Conservation (phyloP, 495 filamentous ascomycete genomes). For the Xylaria palmicola region DNA sequence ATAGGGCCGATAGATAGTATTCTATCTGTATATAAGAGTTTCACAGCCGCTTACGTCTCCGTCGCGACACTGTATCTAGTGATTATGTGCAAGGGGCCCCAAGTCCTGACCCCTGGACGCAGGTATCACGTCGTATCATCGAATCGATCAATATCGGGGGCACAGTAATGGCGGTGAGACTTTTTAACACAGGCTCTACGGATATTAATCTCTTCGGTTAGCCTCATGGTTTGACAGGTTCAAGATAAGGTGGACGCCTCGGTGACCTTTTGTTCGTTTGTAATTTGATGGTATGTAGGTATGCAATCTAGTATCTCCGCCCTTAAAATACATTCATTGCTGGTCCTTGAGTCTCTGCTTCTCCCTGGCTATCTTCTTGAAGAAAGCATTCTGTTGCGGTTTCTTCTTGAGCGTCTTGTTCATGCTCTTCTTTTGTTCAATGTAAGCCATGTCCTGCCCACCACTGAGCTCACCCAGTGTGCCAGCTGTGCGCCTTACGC, state of each 20-base stretch:
- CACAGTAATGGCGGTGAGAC: background rate
- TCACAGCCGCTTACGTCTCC: background rate
- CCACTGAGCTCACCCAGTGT: constrained; percentile 82
- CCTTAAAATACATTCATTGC: background rate
- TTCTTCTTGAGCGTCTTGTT: constrained; percentile 71
- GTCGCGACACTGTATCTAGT: background rate
- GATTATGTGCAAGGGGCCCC: background rate
- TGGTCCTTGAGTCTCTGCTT: constrained; percentile 38
- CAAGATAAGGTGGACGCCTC: too few relatives aligned
- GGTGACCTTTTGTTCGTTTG: too few relatives aligned
- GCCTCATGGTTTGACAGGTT: too few relatives aligned
- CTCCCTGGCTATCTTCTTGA: constrained; percentile 81
- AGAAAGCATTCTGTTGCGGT: constrained; percentile 54
- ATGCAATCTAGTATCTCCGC: too few relatives aligned
- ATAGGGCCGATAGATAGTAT: background rate
- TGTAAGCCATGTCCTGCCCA: constrained; percentile 94
- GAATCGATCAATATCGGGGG: background rate
- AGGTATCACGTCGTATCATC: background rate
- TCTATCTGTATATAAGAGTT: background rate
- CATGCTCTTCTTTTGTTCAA: constrained; percentile 83
- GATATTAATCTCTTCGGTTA: too few relatives aligned
- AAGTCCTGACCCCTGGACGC: background rate
- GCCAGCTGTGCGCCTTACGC: constrained; percentile 75
- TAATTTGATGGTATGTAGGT: too few relatives aligned
- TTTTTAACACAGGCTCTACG: too few relatives aligned